A percentile compares a stretch with the other conserved stretches of the same genome.
These are phyloP conservation scores for Talaromyces sp. DNA, from an alignment of 2,329 filamentous ascomycete species.

Conservation along the genomic window DNA sequence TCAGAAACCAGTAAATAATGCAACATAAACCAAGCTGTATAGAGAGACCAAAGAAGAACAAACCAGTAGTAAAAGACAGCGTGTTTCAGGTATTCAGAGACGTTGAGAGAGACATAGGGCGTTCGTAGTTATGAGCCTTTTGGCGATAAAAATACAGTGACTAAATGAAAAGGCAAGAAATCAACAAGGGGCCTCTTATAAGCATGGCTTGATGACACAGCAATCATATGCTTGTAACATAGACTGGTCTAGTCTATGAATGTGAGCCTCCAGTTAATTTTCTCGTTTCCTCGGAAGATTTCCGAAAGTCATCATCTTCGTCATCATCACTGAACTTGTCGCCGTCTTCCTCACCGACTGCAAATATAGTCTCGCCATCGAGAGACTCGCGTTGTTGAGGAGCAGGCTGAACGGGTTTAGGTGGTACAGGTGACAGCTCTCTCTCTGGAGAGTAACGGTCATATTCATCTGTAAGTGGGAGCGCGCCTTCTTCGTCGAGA, in stretches of 20 bases:
- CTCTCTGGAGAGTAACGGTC: conserved; percentile 33
- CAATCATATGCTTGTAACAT: neutral
- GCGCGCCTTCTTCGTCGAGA: conserved; percentile 62
- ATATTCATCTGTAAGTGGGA: conserved; percentile 37
- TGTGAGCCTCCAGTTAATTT: conserved; percentile 45
- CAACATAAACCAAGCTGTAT: neutral
- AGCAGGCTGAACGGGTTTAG: conserved; percentile 54
- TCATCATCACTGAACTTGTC: conserved; percentile 76
- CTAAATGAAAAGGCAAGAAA: neutral
- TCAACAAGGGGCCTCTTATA: neutral
- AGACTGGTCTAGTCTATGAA: neutral
- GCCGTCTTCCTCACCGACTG: conserved; percentile 74
- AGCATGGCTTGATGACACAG: neutral
- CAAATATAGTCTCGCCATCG: conserved; percentile 94
- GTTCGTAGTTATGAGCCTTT: neutral
- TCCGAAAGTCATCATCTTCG: conserved; percentile 56
- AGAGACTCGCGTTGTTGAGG: conserved; percentile 59
- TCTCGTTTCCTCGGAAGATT: conserved; percentile 50
- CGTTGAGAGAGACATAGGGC: neutral
- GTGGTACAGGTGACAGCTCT: conserved; percentile 41
- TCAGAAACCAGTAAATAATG: neutral
- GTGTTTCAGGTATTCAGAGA: neutral
- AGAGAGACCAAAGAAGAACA: neutral
- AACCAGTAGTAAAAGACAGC: neutral
- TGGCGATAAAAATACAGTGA: conserved; percentile 14